Base-by-base conservation (phyloP, 2,329 filamentous ascomycete genomes). In the Talaromyces verruculosus region DNA sequence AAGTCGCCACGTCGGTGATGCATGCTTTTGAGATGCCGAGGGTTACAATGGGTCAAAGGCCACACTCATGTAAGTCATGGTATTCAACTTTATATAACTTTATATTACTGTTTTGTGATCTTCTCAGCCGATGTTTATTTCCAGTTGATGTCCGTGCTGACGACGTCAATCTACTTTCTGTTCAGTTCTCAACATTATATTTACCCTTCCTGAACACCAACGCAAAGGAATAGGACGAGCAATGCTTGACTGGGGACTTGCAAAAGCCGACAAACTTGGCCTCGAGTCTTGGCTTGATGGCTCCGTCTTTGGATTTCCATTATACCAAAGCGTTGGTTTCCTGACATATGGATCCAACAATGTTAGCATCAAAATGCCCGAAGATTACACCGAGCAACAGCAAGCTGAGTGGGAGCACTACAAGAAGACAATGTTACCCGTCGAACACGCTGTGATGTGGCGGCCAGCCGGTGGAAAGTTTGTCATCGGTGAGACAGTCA, bases 381-480 rank as follows among this genome's bases (percentile, higher is more conserved):
- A 45, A 25, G 19, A 59, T 57, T 64, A 64, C 33, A 49, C 37
- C 3, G 39, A 45, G 39, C 19, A 30, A 25, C 62, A 64, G 33
- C 49, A 22, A 41, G 39, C 53, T n/a, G 62, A 64, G 28, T 64
- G 62, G 62, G 62, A 59, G 37, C n/a, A 64, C 6, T 64, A 64
- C 53, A 64, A 59, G 19, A 64, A 30, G 13, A 59, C 22, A 33
- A 33, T 64, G 53, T 15, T 64, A 2, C 62, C 62, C 1, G 11
- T 64, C 25, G n/a, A 64, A 13, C 35, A 59, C 49, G 53, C 62
- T 22, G 62, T 64, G n/a, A 64, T 64, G 62, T 64, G 62, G 62
- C 39, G 62, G 28, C 62, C 62, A 7, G 41, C 41, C 2, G 45
- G 30, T 25, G 62, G 62, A 10, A 64, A 59, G 11, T 64, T 64